A percentile compares a stretch with the other conserved stretches of the same genome.
Evolutionary conservation across 805 yeast genomes (phyloP).

Genomic region (Candida yuanshanica): DNA sequence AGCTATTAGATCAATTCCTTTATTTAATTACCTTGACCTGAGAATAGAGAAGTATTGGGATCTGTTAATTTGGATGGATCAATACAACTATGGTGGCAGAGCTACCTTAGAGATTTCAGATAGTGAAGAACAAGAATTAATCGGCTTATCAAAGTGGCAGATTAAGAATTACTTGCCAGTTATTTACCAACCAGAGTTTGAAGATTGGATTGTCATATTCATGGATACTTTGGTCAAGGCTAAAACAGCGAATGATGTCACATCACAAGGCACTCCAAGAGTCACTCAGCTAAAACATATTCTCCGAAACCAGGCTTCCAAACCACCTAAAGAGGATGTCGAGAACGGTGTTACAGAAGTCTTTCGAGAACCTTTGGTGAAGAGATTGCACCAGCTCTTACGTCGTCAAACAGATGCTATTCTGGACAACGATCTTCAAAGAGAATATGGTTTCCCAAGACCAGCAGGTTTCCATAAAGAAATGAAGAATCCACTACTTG

Average conservation of each 20-base stretch:
- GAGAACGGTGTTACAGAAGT: constrained; percentile 45
- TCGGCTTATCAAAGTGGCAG: constrained; percentile 67
- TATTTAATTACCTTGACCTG: constrained; percentile 79
- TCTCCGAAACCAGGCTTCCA: constrained; percentile 36
- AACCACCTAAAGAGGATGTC: constrained; percentile 30
- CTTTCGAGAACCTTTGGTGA: constrained; percentile 58
- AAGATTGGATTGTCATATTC: constrained; percentile 77
- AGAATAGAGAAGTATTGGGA: constrained; percentile 83
- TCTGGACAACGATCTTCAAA: constrained; percentile 54
- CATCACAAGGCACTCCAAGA: constrained; percentile 47
- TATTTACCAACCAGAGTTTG: constrained; percentile 75
- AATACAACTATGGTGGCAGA: constrained; percentile 77
- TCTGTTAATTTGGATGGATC: constrained; percentile 91
- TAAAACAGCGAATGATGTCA: constrained; percentile 32
- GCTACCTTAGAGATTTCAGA: constrained; percentile 36
- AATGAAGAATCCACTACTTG: constrained; percentile 67
- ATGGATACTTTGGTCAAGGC: constrained; percentile 60
- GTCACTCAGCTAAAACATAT: constrained; percentile 62
- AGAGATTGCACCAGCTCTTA: constrained; percentile 59
- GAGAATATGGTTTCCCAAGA: constrained; percentile 66
- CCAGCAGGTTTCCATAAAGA: constrained; percentile 67
- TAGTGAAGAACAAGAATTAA: constrained; percentile 31
- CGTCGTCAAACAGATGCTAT: constrained; percentile 70
- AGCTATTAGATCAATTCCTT: constrained; percentile 71
- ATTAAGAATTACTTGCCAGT: constrained; percentile 67